Conservation (phyloP, 345 rosid species). For the Psidium guajava region DNA sequence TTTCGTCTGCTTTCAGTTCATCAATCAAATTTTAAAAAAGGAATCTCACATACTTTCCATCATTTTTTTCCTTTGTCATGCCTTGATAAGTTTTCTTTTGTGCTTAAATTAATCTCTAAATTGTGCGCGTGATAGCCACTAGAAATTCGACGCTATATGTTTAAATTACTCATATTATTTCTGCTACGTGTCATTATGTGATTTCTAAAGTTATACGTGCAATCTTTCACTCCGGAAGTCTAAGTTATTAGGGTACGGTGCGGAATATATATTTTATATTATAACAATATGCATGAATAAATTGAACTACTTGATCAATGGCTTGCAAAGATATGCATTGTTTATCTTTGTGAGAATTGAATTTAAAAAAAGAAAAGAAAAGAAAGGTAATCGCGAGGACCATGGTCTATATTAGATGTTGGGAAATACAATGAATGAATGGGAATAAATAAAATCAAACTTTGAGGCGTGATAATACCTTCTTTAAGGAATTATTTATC, state of each 20-base stretch:
- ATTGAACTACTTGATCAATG: neutral
- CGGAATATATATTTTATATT: too few relatives aligned
- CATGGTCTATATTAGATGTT: neutral
- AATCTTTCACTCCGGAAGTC: neutral
- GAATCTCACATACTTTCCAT: neutral
- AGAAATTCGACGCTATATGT: neutral
- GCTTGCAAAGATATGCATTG: neutral
- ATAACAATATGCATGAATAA: neutral
- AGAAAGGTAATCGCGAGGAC: neutral
- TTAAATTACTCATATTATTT: neutral
- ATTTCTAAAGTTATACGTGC: neutral
- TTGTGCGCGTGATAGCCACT: neutral
- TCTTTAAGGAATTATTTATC: too few relatives aligned
- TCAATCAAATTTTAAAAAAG: neutral
- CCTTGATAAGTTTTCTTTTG: neutral
- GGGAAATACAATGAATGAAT: too few relatives aligned
- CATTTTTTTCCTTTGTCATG: neutral
- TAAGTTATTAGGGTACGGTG: neutral
- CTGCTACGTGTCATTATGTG: neutral
- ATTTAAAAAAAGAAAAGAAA: neutral
- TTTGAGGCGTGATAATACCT: too few relatives aligned
- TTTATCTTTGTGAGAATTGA: neutral
- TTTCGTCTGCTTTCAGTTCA: neutral
- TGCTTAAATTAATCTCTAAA: neutral
- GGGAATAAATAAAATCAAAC: too few relatives aligned